Conservation (phyloP, 164 flowering plant species). For the Houttuynia cordata region DNA sequence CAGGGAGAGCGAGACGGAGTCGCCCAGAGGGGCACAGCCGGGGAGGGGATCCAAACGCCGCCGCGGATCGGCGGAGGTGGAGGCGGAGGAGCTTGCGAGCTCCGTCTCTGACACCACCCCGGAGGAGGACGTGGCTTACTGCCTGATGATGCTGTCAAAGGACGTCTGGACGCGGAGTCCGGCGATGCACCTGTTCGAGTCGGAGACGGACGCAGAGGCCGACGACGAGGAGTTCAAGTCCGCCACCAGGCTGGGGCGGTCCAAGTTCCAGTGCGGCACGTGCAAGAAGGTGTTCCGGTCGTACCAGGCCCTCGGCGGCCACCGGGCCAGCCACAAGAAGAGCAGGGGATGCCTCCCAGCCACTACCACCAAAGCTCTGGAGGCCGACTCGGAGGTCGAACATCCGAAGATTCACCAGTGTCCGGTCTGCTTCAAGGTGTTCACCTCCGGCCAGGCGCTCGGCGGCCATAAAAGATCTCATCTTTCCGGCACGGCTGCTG, state of each 20-base stretch:
- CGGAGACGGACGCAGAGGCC: background rate
- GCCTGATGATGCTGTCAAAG: slow-evolving; percentile 75
- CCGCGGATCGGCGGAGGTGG: slow-evolving; percentile 20
- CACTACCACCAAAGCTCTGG: slow-evolving; percentile 1
- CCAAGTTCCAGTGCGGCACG: slow-evolving; percentile 62
- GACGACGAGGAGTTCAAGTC: slow-evolving; percentile 9
- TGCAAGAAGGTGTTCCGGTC: slow-evolving; percentile 64
- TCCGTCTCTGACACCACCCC: slow-evolving; percentile 61
- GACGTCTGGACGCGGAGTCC: slow-evolving; percentile 38
- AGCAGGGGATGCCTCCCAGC: slow-evolving; percentile 16
- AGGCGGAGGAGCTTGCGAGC: slow-evolving; percentile 53
- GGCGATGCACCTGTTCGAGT: slow-evolving; percentile 1
- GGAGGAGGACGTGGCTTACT: slow-evolving; percentile 74
- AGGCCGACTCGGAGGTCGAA: slow-evolving; percentile 5
- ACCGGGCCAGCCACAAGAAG: slow-evolving; percentile 85
- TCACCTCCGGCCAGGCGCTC: slow-evolving; percentile 77
- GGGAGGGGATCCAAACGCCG: slow-evolving; percentile 41
- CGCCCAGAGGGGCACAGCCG: slow-evolving; percentile 20
- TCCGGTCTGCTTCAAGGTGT: slow-evolving; percentile 60
- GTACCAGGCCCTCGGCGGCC: slow-evolving; percentile 88
- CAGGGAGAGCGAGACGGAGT: slow-evolving; percentile 77
- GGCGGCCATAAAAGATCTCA: slow-evolving; percentile 95
- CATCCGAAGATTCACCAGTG: slow-evolving; percentile 50
- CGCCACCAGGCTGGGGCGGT: slow-evolving; percentile 7
- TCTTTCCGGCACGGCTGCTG: slow-evolving; percentile 11